Evolutionary conservation across 345 rosid genomes (phyloP), one percentile per base, ranked within the genome.

Genomic region (Brassica rapa): DNA sequence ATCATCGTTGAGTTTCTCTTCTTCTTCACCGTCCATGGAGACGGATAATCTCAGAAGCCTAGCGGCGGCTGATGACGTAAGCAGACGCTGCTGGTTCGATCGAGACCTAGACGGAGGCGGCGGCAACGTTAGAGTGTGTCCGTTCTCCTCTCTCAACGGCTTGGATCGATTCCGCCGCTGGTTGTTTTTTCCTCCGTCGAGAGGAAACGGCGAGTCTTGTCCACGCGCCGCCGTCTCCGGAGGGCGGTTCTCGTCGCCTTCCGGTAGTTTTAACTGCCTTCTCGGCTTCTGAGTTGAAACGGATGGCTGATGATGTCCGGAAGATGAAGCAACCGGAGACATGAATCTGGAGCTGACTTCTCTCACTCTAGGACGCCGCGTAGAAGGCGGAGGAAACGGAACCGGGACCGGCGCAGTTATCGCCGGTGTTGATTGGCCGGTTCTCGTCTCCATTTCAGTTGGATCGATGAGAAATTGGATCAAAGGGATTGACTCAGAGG

Each of bases 341-440:
- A 93, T 91, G 74, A 91, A 93, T 73, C 96, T 73, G 4, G 96
- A 91, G 27, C 93, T 88, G 1, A 91, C 94, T 78, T 91, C 96
- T 78, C 98, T 87, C 1, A 93, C 96, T 66, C 96, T 85, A 0
- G 90, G 96, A 29, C 98, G 79, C 46, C 98, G 76, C 0, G 86
- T 87, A 0, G 88, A 77, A 2, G 88, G 84, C 0, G 88, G 91
- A 2, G 88, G 88, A 64, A 76, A 1, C n/a, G 55, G 19, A 19
- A 73, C 72, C 4, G 30, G 29, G 29, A 25, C 55, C 12, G 72
- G 77, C 59, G 57, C 68, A 10, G 73, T 51, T 29, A 41, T 8
- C 5, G 85, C 74, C 25, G 73, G 70, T 15, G 77, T 61, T 1
- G 86, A 82, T 68, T 74, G 55, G 14, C 24, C 24, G 30, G 16